Evolutionary conservation across 169 alveolate genomes (phyloP), one percentile per base, ranked within the genome.

Genomic region (Cystoisospora suis): DNA sequence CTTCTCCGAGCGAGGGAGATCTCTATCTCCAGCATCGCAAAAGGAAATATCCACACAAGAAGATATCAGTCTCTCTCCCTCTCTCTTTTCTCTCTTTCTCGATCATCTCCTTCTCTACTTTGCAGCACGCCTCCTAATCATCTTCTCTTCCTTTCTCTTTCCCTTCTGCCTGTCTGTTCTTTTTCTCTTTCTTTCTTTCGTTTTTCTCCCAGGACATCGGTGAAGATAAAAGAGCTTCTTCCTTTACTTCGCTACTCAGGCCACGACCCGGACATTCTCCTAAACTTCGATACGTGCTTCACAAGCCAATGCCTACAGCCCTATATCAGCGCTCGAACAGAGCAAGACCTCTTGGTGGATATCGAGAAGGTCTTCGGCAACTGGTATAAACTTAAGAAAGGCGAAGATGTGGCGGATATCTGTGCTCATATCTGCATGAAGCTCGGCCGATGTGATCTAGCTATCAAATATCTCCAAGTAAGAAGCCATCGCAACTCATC

Each of bases 391-490:
- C 79, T 94, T 56, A 94, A 93, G 80, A 87, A 91, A 34, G 96
- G 93, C 61, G 96, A 94, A 75, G 95, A 94, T 53, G 93, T 94
- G 42, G 94, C 95, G 0, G 96, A 94, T 72, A 94, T 69, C 75
- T 94, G 96, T 87, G 96, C 95, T 29, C 95, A 94, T 89, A 70
- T 94, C n/a, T 94, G 96, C 92, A 94, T 94, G 96, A 86, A 90
- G 40, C 94, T 94, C 47, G 96, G 96, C 6, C 87, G 92, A 29
- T 94, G 94, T 79, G 93, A 93, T 70, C 87, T 80, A 53, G 93
- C 96, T 27, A 79, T 94, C 72, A 88, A 89, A 70, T 94, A 93
- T 61, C 87, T 94, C 75, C 87, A 94, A 93, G 95, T 93, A 80
- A 92, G 94, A 46, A 36, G 47, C 36, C 0, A 23, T 53, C 20